Percentiles rank a stretch among this genome's conserved stretches.
Evolutionary conservation across 495 filamentous ascomycete species (phyloP).

Genomic region (Podospora comata): DNA sequence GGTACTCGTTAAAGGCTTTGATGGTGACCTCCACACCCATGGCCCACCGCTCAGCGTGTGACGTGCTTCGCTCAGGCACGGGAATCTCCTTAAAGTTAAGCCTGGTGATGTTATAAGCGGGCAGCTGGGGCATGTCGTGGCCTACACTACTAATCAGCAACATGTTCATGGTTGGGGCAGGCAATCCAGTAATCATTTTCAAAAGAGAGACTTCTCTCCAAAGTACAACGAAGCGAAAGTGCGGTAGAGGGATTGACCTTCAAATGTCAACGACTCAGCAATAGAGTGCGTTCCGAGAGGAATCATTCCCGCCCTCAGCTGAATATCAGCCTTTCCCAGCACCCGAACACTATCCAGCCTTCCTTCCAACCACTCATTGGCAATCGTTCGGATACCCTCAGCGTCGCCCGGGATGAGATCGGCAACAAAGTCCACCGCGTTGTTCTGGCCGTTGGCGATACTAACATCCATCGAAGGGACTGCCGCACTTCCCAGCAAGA

Average conservation of each 20-base stretch:
- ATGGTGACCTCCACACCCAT: slow-evolving; percentile 77
- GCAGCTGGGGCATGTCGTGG: slow-evolving; percentile 69
- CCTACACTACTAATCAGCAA: slow-evolving; percentile 42
- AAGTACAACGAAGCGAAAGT: slow-evolving; percentile 53
- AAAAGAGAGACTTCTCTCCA: slow-evolving; percentile 46
- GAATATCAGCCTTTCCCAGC: slow-evolving; percentile 64
- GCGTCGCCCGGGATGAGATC: slow-evolving; percentile 72
- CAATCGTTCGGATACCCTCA: slow-evolving; percentile 74
- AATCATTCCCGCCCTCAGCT: slow-evolving; percentile 73
- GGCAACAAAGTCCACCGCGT: slow-evolving; percentile 70
- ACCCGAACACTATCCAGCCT: slow-evolving; percentile 64
- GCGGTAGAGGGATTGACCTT: slow-evolving; percentile 69
- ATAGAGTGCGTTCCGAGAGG: slow-evolving; percentile 69
- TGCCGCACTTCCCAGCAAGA: slow-evolving; percentile 70
- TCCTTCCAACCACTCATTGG: slow-evolving; percentile 83
- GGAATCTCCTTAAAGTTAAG: slow-evolving; percentile 72
- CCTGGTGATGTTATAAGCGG: slow-evolving; percentile 70
- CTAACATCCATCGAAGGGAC: slow-evolving; percentile 70
- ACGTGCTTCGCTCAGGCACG: slow-evolving; percentile 32
- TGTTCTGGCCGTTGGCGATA: slow-evolving; percentile 72
- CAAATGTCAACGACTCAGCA: slow-evolving; percentile 66
- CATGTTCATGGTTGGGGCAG: slow-evolving; percentile 8
- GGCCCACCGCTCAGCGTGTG: slow-evolving; percentile 42
- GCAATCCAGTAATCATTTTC: slow-evolving; percentile 15
- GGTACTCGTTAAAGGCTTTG: slow-evolving; percentile 66